phyloP scores from a whole-genome alignment of 1,284 basidiomycete genomes.

The Cutaneotrichosporon cutaneum region DNA sequence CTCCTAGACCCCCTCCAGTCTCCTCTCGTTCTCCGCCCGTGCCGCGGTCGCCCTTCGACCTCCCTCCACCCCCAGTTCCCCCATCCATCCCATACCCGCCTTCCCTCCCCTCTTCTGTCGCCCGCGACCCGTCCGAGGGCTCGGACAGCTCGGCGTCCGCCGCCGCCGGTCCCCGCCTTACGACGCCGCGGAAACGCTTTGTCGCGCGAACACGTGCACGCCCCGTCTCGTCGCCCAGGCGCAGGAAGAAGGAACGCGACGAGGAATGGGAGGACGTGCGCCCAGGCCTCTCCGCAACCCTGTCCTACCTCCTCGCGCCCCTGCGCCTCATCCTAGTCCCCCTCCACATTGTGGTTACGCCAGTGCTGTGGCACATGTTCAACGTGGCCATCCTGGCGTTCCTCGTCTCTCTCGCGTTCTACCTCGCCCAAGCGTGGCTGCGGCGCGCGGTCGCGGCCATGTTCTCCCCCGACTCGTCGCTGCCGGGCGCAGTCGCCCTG shows the following conservation, averaged over 20 bases:
- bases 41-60: neutral
- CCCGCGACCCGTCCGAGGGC: neutral
- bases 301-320: conserved; percentile 24
- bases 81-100: neutral
- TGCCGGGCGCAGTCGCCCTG: conserved; percentile 7
- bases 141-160: neutral
- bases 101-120: neutral
- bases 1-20: no score
- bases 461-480: neutral
- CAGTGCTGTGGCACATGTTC: conserved; percentile 29
- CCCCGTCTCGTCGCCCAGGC: neutral
- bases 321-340: conserved; percentile 30
- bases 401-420: conserved; percentile 16
- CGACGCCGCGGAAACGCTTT: neutral
- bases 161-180: neutral
- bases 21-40: no score
- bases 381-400: conserved; percentile 27
- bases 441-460: conserved; percentile 15
- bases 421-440: conserved; percentile 12
- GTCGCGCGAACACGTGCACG: neutral
- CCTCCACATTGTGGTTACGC: conserved; percentile 22
- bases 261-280: neutral
- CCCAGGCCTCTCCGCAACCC: conserved; percentile 20
- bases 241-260: neutral
- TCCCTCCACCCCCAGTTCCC: neutral